Evolutionary conservation across 306 rosid species (phyloP).

Genomic region (Prosopis cineraria): DNA sequence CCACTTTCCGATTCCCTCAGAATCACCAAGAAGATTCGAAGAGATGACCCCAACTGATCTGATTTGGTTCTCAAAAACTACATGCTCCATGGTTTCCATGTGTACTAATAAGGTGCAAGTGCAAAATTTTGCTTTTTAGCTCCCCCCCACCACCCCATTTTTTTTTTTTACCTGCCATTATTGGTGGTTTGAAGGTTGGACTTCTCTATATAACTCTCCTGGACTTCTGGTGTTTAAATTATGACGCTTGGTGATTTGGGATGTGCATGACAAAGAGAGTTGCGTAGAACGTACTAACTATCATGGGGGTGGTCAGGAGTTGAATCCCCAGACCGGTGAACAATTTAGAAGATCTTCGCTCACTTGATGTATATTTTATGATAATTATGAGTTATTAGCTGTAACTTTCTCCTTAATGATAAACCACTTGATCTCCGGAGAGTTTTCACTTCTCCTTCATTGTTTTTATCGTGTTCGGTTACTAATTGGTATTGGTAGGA

Average conservation of each 20-base stretch:
- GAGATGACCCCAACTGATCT: conserved; percentile 7
- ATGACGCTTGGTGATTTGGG: background rate
- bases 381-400: background rate
- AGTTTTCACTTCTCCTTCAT: background rate
- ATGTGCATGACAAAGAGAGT: background rate
- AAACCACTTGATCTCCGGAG: background rate
- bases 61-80: background rate
- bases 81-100: background rate
- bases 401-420: background rate
- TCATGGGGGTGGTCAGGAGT: background rate
- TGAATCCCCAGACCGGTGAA: background rate
- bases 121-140: background rate
- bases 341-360: background rate
- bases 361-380: background rate
- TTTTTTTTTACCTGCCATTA: background rate
- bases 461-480: background rate
- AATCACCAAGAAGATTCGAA: conserved; percentile 52
- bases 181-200: background rate
- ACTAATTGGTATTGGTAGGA: background rate
- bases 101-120: background rate
- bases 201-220: background rate
- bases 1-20: conserved; percentile 21
- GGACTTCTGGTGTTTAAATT: background rate
- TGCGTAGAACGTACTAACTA: background rate
- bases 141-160: too few relatives aligned